phyloP scores from a whole-genome alignment of 164 flowering plant genomes.

The Piper longum region DNA sequence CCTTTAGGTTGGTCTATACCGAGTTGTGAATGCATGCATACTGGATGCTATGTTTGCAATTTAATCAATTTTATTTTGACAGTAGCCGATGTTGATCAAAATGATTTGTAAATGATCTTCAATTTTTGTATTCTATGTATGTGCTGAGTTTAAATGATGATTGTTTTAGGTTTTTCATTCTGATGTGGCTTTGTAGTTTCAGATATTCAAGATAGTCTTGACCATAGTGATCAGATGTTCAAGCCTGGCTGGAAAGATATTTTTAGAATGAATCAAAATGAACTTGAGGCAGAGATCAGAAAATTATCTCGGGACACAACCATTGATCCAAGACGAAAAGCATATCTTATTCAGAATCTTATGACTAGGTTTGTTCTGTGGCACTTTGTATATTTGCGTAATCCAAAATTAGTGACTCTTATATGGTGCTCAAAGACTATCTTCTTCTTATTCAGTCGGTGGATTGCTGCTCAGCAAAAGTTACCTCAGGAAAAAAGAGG shows the following conservation, averaged over 20 bases:
- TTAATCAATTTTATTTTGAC: background rate
- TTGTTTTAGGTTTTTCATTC: background rate
- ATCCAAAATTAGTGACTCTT: background rate
- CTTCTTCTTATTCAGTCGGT: constrained; percentile 33
- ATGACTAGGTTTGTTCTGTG: constrained; percentile 68
- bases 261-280: constrained; percentile 86
- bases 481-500: constrained; percentile 34
- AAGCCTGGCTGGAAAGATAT: constrained; percentile 99
- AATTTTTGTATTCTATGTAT: background rate
- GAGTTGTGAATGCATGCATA: too few relatives aligned
- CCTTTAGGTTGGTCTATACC: too few relatives aligned
- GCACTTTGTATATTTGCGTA: background rate
- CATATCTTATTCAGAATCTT: constrained; percentile 77
- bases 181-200: background rate
- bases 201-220: constrained; percentile 40
- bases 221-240: constrained; percentile 51
- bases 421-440: background rate
- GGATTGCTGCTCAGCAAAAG: constrained; percentile 97
- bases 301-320: constrained; percentile 70
- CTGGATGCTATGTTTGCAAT: background rate
- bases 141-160: background rate
- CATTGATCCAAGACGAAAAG: constrained; percentile 89
- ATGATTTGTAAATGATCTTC: background rate
- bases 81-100: background rate
- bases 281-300: constrained; percentile 85